Evolutionary conservation across 2,329 filamentous ascomycete species (phyloP).

Genomic region (Magnaporthiopsis rhizophila): DNA sequence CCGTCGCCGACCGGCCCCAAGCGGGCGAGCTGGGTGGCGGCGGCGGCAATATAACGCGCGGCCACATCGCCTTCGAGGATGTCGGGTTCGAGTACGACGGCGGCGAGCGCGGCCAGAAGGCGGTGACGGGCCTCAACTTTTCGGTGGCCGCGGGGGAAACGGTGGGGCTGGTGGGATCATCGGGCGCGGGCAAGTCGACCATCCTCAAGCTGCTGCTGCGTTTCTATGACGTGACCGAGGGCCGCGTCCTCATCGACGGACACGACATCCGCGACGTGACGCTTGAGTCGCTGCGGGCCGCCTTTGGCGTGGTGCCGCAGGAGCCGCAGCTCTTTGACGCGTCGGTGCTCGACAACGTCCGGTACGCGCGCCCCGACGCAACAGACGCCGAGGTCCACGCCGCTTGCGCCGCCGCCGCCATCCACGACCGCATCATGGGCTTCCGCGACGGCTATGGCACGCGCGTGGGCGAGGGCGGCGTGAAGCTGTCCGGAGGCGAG

Average conservation of each 20-base stretch:
- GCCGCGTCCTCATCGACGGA: conserved; percentile 32
- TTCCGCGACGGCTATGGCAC: conserved; percentile 46
- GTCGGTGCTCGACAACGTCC: conserved; percentile 48
- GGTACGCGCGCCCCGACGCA: conserved; percentile 46
- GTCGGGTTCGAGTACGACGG: neutral
- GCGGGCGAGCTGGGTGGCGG: neutral
- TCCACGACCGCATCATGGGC: conserved; percentile 49
- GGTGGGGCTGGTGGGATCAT: conserved; percentile 45
- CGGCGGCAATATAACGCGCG: neutral
- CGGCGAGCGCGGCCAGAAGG: neutral
- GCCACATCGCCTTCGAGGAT: neutral
- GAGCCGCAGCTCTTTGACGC: conserved; percentile 46
- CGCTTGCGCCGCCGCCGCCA: conserved; percentile 47
- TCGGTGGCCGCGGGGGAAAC: conserved; percentile 39
- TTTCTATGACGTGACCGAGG: conserved; percentile 34
- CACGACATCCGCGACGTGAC: conserved; percentile 19
- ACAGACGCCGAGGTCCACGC: conserved; percentile 47
- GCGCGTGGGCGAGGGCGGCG: conserved; percentile 41
- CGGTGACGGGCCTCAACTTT: neutral
- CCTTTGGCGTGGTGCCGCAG: conserved; percentile 50
- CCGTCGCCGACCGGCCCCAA: neutral
- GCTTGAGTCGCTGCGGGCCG: conserved; percentile 31
- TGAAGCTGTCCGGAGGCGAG: conserved; percentile 59
- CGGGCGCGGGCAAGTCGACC: conserved; percentile 53
- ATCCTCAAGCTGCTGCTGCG: conserved; percentile 44